These are phyloP conservation scores for Lactarius sp. DNA, from an alignment of 768 basidiomycete genomes.

Conservation along the genomic window DNA sequence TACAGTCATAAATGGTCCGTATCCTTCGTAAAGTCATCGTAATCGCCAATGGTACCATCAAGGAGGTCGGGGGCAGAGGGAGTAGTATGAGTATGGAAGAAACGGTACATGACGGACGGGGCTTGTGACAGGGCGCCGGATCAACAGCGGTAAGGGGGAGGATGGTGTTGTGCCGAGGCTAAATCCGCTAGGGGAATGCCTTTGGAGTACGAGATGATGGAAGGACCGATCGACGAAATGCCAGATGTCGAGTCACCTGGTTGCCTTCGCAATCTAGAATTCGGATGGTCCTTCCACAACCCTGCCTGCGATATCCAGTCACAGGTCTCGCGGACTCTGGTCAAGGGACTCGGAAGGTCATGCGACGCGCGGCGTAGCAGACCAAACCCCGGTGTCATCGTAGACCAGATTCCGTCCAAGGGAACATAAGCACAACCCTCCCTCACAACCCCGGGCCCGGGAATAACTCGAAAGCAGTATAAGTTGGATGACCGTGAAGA, in stretches of 20 bases:
- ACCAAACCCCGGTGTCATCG: constrained; percentile 33
- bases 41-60: constrained; percentile 17
- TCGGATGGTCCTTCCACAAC: constrained; percentile 35
- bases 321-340: constrained; percentile 31
- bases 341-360: constrained; percentile 24
- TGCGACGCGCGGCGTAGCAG: constrained; percentile 35
- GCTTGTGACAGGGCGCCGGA: constrained; percentile 18
- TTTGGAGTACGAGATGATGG: constrained; percentile 27
- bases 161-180: constrained; percentile 15
- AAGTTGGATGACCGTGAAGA: constrained; percentile 33
- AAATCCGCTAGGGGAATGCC: constrained; percentile 25
- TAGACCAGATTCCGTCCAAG: constrained; percentile 28
- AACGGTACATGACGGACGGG: constrained; percentile 16
- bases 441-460: constrained; percentile 17
- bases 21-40: constrained; percentile 26
- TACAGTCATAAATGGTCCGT: constrained; percentile 27
- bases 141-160: constrained; percentile 22
- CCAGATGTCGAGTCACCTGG: constrained; percentile 27
- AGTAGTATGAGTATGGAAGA: constrained; percentile 19
- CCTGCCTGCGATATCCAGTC: constrained; percentile 39
- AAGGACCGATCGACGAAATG: constrained; percentile 30
- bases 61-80: constrained; percentile 11
- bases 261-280: constrained; percentile 25
- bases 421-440: constrained; percentile 21
- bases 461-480: constrained; percentile 11